These are phyloP conservation scores for Camellia lanceoleosa DNA, from an alignment of 148 eudicot species.

Conservation along the genomic window DNA sequence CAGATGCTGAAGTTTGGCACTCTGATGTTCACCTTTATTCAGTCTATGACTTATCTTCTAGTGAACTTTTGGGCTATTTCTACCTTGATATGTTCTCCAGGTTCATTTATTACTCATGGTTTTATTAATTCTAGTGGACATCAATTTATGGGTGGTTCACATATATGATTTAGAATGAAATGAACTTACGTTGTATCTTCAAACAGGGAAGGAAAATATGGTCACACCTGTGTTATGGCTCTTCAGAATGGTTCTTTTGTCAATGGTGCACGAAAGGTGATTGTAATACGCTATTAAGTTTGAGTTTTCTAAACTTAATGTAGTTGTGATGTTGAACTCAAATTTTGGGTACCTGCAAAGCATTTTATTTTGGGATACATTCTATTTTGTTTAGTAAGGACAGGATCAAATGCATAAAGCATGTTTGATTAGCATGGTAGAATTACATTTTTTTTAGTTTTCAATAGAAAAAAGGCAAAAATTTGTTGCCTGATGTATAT, in stretches of 20 bases:
- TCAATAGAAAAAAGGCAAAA: too few relatives aligned
- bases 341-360: neutral
- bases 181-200: slow-evolving; percentile 21
- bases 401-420: neutral
- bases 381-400: neutral
- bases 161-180: neutral
- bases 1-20: slow-evolving; percentile 83
- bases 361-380: neutral
- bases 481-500: too few relatives aligned
- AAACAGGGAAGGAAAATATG: slow-evolving; percentile 83
- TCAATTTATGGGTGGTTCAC: neutral
- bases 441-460: too few relatives aligned
- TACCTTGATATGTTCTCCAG: slow-evolving; percentile 83
- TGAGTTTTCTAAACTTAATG: neutral
- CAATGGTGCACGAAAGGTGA: slow-evolving; percentile 68
- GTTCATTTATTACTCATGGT: slow-evolving; percentile 28
- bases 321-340: neutral
- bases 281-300: neutral
- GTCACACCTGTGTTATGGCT: slow-evolving; percentile 82
- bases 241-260: slow-evolving; percentile 74
- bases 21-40: slow-evolving; percentile 71
- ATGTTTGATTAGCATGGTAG: neutral
- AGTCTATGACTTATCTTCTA: slow-evolving; percentile 69
- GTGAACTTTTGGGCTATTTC: slow-evolving; percentile 78
- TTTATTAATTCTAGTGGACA: slow-evolving; percentile 1